A percentile compares a stretch with the other conserved stretches of the same genome.
These are phyloP conservation scores for Stachybotrys echinatus DNA, from an alignment of 2,329 filamentous ascomycete genomes.

Conservation along the genomic window DNA sequence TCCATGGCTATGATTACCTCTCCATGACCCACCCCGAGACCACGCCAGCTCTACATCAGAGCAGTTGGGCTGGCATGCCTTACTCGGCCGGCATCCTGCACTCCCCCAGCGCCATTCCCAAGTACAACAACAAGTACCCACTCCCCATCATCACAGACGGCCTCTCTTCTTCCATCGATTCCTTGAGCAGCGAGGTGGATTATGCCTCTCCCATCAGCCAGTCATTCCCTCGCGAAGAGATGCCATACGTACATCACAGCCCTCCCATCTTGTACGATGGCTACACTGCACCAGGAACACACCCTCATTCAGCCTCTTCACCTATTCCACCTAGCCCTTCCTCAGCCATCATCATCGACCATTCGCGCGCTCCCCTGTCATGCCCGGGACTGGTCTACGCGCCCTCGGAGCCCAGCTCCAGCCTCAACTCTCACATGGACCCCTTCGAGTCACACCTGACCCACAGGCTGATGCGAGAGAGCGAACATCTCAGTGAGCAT, in stretches of 20 bases:
- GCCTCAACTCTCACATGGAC: slow-evolving; percentile 55
- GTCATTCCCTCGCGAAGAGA: slow-evolving; percentile 51
- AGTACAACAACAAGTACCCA: slow-evolving; percentile 39
- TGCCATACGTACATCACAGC: slow-evolving; percentile 50
- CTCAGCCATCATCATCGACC: slow-evolving; percentile 49
- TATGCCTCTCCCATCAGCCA: slow-evolving; percentile 58
- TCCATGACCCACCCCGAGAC: slow-evolving; percentile 44
- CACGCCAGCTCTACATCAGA: slow-evolving; percentile 32
- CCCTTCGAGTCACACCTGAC: slow-evolving; percentile 50
- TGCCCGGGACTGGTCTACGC: slow-evolving; percentile 57
- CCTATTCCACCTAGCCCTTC: slow-evolving; percentile 51
- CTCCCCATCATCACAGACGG: slow-evolving; percentile 43
- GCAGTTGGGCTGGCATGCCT: slow-evolving; percentile 40
- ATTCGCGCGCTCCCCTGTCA: slow-evolving; percentile 47
- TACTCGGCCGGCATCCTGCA: slow-evolving; percentile 36
- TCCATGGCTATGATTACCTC: slow-evolving; percentile 39
- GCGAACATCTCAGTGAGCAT: slow-evolving; percentile 50
- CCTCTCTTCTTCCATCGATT: slow-evolving; percentile 51
- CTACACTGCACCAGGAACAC: slow-evolving; percentile 41
- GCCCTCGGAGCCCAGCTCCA: slow-evolving; percentile 56
- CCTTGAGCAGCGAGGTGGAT: slow-evolving; percentile 56
- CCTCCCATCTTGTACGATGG: slow-evolving; percentile 53
- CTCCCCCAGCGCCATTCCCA: slow-evolving; percentile 26
- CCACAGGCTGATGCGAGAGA: slow-evolving; percentile 49
- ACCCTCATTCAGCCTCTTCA: slow-evolving; percentile 41